Evolutionary conservation across 1,139 yeast species (phyloP), one percentile per base, ranked within the genome.

Genomic region (Suhomyces atakaporum): DNA sequence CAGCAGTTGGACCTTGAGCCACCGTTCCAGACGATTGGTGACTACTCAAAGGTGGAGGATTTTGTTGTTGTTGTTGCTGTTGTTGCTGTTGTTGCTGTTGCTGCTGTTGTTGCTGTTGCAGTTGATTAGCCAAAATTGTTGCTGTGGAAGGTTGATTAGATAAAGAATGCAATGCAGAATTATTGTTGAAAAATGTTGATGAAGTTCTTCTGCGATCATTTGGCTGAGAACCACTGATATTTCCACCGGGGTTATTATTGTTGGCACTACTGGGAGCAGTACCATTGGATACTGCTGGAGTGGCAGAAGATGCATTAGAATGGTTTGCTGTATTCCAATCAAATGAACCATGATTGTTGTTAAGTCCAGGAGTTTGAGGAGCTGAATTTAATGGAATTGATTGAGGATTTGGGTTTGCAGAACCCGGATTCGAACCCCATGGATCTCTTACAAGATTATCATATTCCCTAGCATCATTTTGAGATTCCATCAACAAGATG

Each of bases 401-500:
- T 9, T 35, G 28, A 8, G 8, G n/a, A 11, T 25, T 34, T n/a
- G 35, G 29, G 15, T 22, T 29, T 2, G 38, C 35, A 3, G 40
- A 22, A 6, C 40, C 18, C 16, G 42, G 39, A 7, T 30, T 33
- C 2, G 58, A 42, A 14, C 50, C 61, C 75, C 75, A 69, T n/a
- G 73, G 70, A 46, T 71, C 78, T 49, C 80, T 66, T 2, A 74
- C 77, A 27, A 75, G 49, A 43, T 63, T 71, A 19, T 75, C 77
- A 54, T 75, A 69, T 49, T 75, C 75, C 48, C 78, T 63, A 33
- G 75, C 72, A 53, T 77, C 77, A 53, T 71, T 64, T 48, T 74
- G 81, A 13, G 78, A 64, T 44, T 79, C 84, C 78, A 76, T 68
- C 45, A 78, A 46, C 31, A 79, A 55, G 22, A 78, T 62, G 1